Conservation (phyloP, 495 filamentous ascomycete genomes). For the Xylaria scruposa region DNA sequence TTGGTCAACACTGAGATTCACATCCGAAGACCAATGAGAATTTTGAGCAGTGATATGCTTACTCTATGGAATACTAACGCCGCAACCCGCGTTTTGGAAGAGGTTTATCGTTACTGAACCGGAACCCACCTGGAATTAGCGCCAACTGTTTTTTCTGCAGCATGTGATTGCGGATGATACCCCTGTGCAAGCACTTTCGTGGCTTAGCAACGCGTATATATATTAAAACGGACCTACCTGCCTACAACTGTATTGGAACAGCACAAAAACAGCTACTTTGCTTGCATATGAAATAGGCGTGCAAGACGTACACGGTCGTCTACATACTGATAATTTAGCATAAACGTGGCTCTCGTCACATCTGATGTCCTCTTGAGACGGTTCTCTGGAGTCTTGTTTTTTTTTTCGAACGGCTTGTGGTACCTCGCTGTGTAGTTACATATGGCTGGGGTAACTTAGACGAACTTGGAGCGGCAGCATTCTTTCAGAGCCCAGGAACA, state of each 20-base stretch:
- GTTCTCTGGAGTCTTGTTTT: not conserved
- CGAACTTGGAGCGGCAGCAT: slow-evolving; percentile 15
- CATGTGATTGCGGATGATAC: slow-evolving; percentile 22
- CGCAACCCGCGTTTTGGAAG: not conserved
- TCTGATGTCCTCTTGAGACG: not conserved
- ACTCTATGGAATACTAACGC: not conserved
- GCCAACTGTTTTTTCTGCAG: slow-evolving; percentile 13
- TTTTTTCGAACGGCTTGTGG: slow-evolving; percentile 1
- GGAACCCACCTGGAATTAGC: slow-evolving; percentile 7
- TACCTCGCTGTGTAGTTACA: not conserved
- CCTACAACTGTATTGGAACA: not conserved
- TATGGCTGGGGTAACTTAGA: not conserved
- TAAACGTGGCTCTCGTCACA: not conserved
- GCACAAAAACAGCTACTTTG: not conserved
- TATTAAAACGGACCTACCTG: not conserved
- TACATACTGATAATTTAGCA: slow-evolving; percentile 18
- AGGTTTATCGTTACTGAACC: slow-evolving; percentile 3
- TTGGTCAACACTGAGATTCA: not conserved
- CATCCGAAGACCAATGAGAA: not conserved
- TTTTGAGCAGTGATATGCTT: not conserved
- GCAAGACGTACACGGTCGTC: not conserved
- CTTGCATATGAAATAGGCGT: not conserved
- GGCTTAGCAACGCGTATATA: slow-evolving; percentile 21
- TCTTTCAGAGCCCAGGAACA: slow-evolving; percentile 7
- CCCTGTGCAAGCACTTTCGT: slow-evolving; percentile 21